phyloP scores from a whole-genome alignment of 768 basidiomycete species.

The Leccinum longicurvipes region DNA sequence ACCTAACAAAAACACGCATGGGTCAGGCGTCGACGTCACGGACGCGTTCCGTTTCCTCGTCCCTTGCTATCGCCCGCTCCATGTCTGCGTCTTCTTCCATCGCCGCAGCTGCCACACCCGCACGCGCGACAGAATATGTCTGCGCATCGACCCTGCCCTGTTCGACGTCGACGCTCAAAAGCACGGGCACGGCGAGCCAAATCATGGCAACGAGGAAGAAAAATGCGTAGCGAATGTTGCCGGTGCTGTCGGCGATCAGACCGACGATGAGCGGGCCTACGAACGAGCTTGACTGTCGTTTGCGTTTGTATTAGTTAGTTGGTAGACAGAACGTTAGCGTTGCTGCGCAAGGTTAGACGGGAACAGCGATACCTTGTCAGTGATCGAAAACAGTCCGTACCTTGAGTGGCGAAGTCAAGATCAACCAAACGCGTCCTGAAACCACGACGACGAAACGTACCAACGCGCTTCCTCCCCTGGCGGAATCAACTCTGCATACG shows the following conservation, averaged over 20 bases:
- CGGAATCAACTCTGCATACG: conserved; percentile 85
- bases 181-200: conserved; percentile 73
- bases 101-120: not conserved
- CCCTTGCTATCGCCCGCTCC: not conserved
- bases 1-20: not conserved
- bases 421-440: not conserved
- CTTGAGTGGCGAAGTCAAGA: conserved; percentile 16
- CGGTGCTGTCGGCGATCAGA: conserved; percentile 81
- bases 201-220: conserved; percentile 84
- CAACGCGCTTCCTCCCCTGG: conserved; percentile 87
- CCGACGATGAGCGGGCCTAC: conserved; percentile 89
- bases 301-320: too few relatives aligned
- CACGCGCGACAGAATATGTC: conserved; percentile 23
- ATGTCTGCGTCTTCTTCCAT: not conserved
- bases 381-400: conserved; percentile 85
- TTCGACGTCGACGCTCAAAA: conserved; percentile 67
- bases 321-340: not conserved
- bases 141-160: conserved; percentile 54
- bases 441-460: conserved; percentile 37
- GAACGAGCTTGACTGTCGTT: conserved; percentile 78
- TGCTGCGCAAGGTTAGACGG: not conserved
- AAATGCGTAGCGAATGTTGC: conserved; percentile 90
- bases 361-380: conserved; percentile 64
- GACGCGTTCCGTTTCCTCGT: not conserved
- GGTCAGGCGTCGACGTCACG: too few relatives aligned